Conservation (phyloP, 345 rosid genomes). For the Anastatica hierochuntica region DNA sequence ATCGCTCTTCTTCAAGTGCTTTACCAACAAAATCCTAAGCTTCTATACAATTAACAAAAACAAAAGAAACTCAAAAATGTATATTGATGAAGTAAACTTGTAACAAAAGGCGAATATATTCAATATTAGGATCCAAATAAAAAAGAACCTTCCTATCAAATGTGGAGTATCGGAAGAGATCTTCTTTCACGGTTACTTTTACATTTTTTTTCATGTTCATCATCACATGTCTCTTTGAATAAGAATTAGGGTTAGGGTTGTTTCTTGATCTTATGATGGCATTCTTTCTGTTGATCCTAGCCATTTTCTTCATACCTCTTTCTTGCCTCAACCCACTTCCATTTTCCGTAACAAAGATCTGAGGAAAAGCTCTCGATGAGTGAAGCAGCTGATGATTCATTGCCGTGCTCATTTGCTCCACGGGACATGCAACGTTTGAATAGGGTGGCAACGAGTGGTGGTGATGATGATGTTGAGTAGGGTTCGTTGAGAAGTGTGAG, state of each 20-base stretch:
- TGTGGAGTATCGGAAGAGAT: constrained; percentile 30
- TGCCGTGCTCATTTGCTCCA: no score
- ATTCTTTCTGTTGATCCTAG: constrained; percentile 51
- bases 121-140: not conserved
- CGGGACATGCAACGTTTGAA: constrained; percentile 13
- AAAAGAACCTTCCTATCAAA: constrained; percentile 42
- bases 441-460: not conserved
- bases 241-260: constrained; percentile 21
- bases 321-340: constrained; percentile 20
- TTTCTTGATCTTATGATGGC: constrained; percentile 47
- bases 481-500: no score
- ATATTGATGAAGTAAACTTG: no score
- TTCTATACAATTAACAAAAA: constrained; percentile 31
- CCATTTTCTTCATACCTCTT: constrained; percentile 36
- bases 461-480: not conserved
- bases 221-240: constrained; percentile 22
- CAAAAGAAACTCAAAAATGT: not conserved
- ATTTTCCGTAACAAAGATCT: constrained; percentile 7
- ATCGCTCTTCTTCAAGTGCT: constrained; percentile 68
- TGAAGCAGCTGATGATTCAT: constrained; percentile 6
- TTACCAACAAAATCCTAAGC: constrained; percentile 47
- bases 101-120: not conserved
- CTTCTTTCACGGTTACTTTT: not conserved
- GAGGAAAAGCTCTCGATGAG: constrained; percentile 11
- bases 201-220: not conserved